phyloP scores from a whole-genome alignment of 1,284 basidiomycete species.

The Tylopilus orsonianus region DNA sequence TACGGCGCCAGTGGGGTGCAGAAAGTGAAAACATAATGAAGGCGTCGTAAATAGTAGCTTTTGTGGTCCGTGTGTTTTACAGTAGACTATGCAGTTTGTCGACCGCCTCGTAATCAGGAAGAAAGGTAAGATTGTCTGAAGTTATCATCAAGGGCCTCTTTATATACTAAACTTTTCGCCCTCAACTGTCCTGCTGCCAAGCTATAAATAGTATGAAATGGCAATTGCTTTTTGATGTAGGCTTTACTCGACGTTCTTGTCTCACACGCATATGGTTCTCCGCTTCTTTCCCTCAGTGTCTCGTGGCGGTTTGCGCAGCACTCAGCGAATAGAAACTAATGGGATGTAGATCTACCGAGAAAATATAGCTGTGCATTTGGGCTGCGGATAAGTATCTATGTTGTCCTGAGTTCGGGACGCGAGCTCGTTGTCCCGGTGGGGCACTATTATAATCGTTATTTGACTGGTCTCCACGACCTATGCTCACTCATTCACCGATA shows the following conservation, averaged over 20 bases:
- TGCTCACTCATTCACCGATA: background rate
- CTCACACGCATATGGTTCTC: slow-evolving; percentile 1
- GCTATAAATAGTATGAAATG: slow-evolving; percentile 12
- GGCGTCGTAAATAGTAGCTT: slow-evolving; percentile 9
- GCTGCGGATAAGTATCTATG: background rate
- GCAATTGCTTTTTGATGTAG: background rate
- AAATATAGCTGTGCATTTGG: background rate
- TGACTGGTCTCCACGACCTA: background rate
- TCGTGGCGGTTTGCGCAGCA: slow-evolving; percentile 7
- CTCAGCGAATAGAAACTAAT: background rate
- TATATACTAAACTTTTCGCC: slow-evolving; percentile 2
- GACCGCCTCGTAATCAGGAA: background rate
- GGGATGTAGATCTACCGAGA: background rate
- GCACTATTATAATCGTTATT: background rate
- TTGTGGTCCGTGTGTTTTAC: background rate
- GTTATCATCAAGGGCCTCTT: background rate
- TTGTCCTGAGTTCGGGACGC: background rate
- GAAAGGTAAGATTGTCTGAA: background rate
- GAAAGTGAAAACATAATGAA: slow-evolving; percentile 10
- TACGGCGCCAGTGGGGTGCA: background rate
- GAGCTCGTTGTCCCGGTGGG: background rate
- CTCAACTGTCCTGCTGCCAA: background rate
- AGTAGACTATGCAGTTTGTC: background rate
- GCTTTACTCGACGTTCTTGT: slow-evolving; percentile 2
- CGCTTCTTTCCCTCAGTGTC: slow-evolving; percentile 9